phyloP scores from a whole-genome alignment of 2,329 filamentous ascomycete genomes.

The Bisporella sp. region DNA sequence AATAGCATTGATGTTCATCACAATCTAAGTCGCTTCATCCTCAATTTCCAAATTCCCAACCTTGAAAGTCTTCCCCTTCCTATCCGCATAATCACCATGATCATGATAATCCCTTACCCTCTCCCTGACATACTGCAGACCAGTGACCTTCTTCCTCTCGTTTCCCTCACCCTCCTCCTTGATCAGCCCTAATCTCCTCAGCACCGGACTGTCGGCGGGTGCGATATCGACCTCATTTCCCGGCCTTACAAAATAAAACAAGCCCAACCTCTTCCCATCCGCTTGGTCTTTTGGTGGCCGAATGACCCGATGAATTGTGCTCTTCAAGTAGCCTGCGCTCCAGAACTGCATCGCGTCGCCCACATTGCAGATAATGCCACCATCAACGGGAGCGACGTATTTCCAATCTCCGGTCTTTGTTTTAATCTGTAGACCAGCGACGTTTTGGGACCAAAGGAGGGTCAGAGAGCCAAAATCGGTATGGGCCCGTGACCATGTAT shows the following conservation, averaged over 20 bases:
- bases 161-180: conserved; percentile 16
- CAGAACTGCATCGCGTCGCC: conserved; percentile 36
- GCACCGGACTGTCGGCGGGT: conserved; percentile 29
- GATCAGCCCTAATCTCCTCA: conserved; percentile 19
- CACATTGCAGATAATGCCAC: conserved; percentile 46
- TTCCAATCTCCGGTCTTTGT: conserved; percentile 38
- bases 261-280: conserved; percentile 29
- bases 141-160: conserved; percentile 26
- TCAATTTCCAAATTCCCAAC: conserved; percentile 34
- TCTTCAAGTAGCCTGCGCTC: neutral
- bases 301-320: conserved; percentile 26
- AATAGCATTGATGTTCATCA: no score
- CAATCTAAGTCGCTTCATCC: conserved; percentile 27
- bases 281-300: conserved; percentile 30
- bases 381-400: conserved; percentile 40
- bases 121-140: conserved; percentile 34
- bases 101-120: conserved; percentile 35
- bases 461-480: conserved; percentile 51
- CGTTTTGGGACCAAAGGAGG: conserved; percentile 49
- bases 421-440: conserved; percentile 49
- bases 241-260: conserved; percentile 35
- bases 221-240: conserved; percentile 30
- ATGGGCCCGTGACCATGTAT: conserved; percentile 39
- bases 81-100: conserved; percentile 32
- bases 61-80: conserved; percentile 32